Percentiles rank a stretch among this genome's conserved stretches.
Conservation (phyloP, 2,329 filamentous ascomycete genomes). For the Colletotrichum sp. region DNA sequence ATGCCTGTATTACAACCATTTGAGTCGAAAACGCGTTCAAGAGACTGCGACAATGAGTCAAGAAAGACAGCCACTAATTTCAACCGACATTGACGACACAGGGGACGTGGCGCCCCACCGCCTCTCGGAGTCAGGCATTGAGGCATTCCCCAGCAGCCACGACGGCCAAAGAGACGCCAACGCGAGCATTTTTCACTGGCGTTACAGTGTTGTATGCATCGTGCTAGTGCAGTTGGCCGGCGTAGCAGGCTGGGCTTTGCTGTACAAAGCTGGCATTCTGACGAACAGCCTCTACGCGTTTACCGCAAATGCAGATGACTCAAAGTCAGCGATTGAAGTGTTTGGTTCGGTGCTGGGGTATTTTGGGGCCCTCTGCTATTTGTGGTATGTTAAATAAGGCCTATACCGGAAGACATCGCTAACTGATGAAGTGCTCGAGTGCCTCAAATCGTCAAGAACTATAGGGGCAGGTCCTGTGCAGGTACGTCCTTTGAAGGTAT, state of each 20-base stretch:
- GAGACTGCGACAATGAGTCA: background rate
- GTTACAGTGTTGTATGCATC: background rate
- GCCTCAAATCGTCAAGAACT: constrained; percentile 12
- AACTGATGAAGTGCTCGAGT: background rate
- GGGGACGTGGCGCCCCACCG: background rate
- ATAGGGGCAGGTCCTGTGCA: background rate
- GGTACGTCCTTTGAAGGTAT: background rate
- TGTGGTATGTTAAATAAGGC: background rate
- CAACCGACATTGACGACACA: background rate
- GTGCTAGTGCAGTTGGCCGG: background rate
- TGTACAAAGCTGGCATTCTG: background rate
- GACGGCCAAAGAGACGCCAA: background rate
- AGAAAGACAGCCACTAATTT: background rate
- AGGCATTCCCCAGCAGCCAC: background rate
- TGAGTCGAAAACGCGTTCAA: background rate
- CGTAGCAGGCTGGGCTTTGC: background rate
- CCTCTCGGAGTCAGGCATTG: background rate
- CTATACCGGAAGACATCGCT: background rate
- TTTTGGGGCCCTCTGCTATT: constrained; percentile 3
- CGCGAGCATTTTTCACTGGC: background rate
- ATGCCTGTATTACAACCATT: background rate
- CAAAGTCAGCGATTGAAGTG: background rate
- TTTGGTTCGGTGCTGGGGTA: background rate
- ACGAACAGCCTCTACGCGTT: background rate
- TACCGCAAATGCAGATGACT: background rate